Base-by-base conservation (phyloP, 2,329 filamentous ascomycete species). In the Colletotrichum horii region DNA sequence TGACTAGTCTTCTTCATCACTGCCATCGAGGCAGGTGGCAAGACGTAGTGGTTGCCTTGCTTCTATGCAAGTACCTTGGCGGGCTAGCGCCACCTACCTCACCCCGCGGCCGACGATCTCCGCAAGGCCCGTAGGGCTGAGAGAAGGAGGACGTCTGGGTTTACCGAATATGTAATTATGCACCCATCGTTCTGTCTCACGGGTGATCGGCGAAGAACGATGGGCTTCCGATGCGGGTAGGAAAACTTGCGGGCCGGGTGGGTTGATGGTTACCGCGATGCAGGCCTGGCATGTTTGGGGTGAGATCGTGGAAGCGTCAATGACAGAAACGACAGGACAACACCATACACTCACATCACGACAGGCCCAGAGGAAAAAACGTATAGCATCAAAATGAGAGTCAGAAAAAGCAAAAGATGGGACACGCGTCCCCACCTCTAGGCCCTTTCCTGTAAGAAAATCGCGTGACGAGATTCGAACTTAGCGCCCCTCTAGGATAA, bases 51-150 rank as follows among this genome's bases (percentile, higher is more conserved):
- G 43, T 52, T 22, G 43, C 43, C 43, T 52, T 52, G 43, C 43
- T 52, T 64, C 34, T 43, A 19, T 43, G 14, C 34, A 24, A 26
- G 30, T 30, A 22, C 43, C 66, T 65, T 74, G 69, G 73, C 36
- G 38, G 30, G 32, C 28, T 12, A 14, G 67, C 73, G 73, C 73
- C 73, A 73, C 73, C 67, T 48, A 73, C 62, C 55, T 75, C 62
- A 73, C 34, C 64, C 55, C 62, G 30, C 36, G 28, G 70, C 48
- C 28, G 73, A 48, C 69, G 69, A 75, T 73, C 64, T 38, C 8
- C 24, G 62, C 67, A 75, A 69, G 73, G 73, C 73, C 8, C 24
- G 62, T 72, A 75, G 73, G 73, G 73, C 73, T 75, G 60, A 7
- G 38, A 16, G 19, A 58, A 14, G 43, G 11, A 52, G 3, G 38